Evolutionary conservation across 2,329 filamentous ascomycete species (phyloP).

Genomic region (Fusarium floridanum): DNA sequence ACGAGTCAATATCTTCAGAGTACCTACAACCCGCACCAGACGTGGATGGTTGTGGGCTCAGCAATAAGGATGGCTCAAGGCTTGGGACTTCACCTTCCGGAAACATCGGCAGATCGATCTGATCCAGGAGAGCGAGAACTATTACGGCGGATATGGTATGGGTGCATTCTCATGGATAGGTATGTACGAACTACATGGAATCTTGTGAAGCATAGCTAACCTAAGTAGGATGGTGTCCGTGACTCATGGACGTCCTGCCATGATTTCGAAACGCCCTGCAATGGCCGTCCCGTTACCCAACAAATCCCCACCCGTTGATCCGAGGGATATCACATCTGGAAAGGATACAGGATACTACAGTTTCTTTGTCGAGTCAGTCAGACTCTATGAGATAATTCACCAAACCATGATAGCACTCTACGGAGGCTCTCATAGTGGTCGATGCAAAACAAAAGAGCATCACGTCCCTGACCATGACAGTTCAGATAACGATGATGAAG

Average conservation of each 20-base stretch:
- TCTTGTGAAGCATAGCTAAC: conserved; percentile 1
- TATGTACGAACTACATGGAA: conserved; percentile 27
- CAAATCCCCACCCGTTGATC: neutral
- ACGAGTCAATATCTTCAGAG: conserved; percentile 64
- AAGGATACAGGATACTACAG: conserved; percentile 30
- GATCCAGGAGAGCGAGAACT: conserved; percentile 46
- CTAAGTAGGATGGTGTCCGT: conserved; percentile 50
- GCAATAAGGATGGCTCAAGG: conserved; percentile 62
- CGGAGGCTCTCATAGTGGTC: conserved; percentile 23
- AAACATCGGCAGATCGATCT: conserved; percentile 49
- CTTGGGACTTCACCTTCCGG: conserved; percentile 58
- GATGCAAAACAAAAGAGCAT: conserved; percentile 15
- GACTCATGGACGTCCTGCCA: conserved; percentile 52
- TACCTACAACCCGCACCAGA: conserved; percentile 61
- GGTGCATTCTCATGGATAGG: conserved; percentile 56
- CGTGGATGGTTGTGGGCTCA: conserved; percentile 62
- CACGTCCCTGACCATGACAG: conserved; percentile 6
- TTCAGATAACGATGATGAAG: conserved; percentile 36
- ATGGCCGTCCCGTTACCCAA: conserved; percentile 47
- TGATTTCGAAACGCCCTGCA: conserved; percentile 48
- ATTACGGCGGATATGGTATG: conserved; percentile 52
- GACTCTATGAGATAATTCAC: conserved; percentile 55
- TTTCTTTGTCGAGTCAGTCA: conserved; percentile 53
- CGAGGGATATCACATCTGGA: neutral
- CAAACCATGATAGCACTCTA: conserved; percentile 49